Conservation (phyloP, 2,329 filamentous ascomycete genomes). For the Colletotrichum orbiculare region DNA sequence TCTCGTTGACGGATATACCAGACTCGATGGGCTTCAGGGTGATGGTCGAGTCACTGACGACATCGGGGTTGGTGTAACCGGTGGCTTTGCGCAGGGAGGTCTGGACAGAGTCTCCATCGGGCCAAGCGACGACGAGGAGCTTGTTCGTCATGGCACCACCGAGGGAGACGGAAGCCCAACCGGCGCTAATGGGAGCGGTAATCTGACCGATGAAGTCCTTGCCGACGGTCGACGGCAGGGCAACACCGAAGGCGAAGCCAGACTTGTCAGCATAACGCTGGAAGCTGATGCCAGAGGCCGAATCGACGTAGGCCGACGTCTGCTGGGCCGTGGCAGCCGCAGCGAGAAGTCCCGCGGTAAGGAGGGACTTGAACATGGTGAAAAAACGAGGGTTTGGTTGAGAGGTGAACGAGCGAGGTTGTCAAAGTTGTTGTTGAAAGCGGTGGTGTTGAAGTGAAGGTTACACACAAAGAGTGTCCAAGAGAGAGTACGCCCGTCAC, state of each 20-base stretch:
- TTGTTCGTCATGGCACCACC: constrained; percentile 55
- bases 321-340: constrained; percentile 34
- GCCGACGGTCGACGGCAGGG: constrained; percentile 28
- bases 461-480: constrained; percentile 26
- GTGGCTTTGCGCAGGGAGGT: constrained; percentile 40
- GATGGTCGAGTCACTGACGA: constrained; percentile 49
- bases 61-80: constrained; percentile 53
- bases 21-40: constrained; percentile 55
- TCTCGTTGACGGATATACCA: constrained; percentile 58
- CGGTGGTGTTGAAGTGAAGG: constrained; percentile 18
- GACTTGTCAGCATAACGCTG: constrained; percentile 30
- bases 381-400: constrained; percentile 10
- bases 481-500: constrained; percentile 36
- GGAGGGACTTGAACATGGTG: constrained; percentile 33
- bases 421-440: not conserved
- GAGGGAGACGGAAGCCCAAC: constrained; percentile 43
- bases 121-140: constrained; percentile 58
- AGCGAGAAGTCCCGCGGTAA: constrained; percentile 27
- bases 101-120: constrained; percentile 51
- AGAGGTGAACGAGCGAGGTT: not conserved
- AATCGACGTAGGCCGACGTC: constrained; percentile 26
- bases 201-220: constrained; percentile 37
- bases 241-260: constrained; percentile 30
- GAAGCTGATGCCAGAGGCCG: constrained; percentile 29
- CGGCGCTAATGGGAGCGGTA: constrained; percentile 28